Conservation (phyloP, 2,329 filamentous ascomycete genomes). For the Trichoderma cornu-damae region DNA sequence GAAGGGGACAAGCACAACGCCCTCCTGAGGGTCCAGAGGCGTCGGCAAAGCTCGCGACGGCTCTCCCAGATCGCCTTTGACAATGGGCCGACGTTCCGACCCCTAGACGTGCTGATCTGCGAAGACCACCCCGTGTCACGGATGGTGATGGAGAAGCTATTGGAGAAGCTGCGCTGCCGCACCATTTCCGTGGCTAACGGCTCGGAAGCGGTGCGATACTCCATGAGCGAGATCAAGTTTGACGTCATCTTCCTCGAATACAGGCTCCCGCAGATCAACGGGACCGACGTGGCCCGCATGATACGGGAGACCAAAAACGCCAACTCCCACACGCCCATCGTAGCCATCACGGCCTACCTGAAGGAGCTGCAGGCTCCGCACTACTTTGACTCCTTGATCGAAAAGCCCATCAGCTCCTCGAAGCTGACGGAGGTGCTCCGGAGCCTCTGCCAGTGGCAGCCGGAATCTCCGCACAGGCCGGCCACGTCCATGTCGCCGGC, state of each 20-base stretch:
- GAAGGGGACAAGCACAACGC: constrained; percentile 90
- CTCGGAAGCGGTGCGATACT: constrained; percentile 85
- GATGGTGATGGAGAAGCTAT: constrained; percentile 96
- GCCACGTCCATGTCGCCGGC: constrained; percentile 50
- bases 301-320: constrained; percentile 94
- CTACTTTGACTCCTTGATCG: constrained; percentile 90
- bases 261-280: constrained; percentile 90
- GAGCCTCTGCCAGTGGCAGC: constrained; percentile 88
- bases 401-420: constrained; percentile 90
- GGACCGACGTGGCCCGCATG: constrained; percentile 94
- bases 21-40: constrained; percentile 82
- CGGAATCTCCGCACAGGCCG: constrained; percentile 52
- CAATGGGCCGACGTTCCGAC: constrained; percentile 80
- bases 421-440: constrained; percentile 87
- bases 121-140: constrained; percentile 96
- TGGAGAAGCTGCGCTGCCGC: constrained; percentile 91
- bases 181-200: constrained; percentile 90
- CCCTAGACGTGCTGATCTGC: constrained; percentile 90
- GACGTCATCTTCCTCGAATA: constrained; percentile 99
- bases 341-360: constrained; percentile 95
- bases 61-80: constrained; percentile 85
- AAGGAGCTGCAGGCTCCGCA: constrained; percentile 94
- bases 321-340: constrained; percentile 90
- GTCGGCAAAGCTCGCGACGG: constrained; percentile 90
- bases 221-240: constrained; percentile 95